A percentile compares a stretch with the other conserved stretches of the same genome.
Conservation (phyloP, 2,329 filamentous ascomycete species). For the Xylariaceae sp. region DNA sequence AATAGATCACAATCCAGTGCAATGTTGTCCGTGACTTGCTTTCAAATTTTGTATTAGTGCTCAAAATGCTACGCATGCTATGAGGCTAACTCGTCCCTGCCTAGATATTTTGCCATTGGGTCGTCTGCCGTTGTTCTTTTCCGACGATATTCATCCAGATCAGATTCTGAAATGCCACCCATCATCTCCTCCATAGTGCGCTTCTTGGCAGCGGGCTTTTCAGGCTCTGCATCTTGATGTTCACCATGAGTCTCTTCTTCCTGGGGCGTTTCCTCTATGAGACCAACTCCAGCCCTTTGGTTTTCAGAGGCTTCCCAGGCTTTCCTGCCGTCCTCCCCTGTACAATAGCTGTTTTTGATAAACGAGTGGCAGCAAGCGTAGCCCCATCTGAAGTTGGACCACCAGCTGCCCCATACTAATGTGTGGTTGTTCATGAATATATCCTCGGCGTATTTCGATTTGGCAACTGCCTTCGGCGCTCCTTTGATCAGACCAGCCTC, state of each 20-base stretch:
- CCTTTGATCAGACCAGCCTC: slow-evolving; percentile 87
- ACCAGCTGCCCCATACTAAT: slow-evolving; percentile 95
- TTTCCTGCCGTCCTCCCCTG: slow-evolving; percentile 78
- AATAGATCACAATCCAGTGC: not conserved
- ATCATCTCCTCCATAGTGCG: slow-evolving; percentile 75
- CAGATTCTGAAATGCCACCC: slow-evolving; percentile 72
- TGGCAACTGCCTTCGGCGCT: slow-evolving; percentile 68
- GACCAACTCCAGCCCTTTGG: slow-evolving; percentile 45
- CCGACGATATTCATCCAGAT: slow-evolving; percentile 79
- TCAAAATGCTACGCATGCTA: slow-evolving; percentile 18
- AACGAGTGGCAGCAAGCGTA: slow-evolving; percentile 93
- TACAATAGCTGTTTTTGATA: slow-evolving; percentile 96
- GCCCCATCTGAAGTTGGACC: slow-evolving; percentile 92
- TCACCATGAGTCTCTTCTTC: slow-evolving; percentile 19
- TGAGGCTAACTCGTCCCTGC: slow-evolving; percentile 62
- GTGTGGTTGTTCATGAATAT: slow-evolving; percentile 86
- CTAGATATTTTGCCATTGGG: slow-evolving; percentile 80
- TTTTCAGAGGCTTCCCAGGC: slow-evolving; percentile 75
- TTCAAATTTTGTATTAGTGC: slow-evolving; percentile 8
- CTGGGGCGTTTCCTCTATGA: slow-evolving; percentile 28
- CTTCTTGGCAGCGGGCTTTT: slow-evolving; percentile 51
- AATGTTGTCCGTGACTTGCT: not conserved
- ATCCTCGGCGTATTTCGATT: slow-evolving; percentile 90
- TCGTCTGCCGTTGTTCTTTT: slow-evolving; percentile 72
- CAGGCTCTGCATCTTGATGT: slow-evolving; percentile 15